Conservation (phyloP, 495 filamentous ascomycete species). For the Penicillium paradoxum region DNA sequence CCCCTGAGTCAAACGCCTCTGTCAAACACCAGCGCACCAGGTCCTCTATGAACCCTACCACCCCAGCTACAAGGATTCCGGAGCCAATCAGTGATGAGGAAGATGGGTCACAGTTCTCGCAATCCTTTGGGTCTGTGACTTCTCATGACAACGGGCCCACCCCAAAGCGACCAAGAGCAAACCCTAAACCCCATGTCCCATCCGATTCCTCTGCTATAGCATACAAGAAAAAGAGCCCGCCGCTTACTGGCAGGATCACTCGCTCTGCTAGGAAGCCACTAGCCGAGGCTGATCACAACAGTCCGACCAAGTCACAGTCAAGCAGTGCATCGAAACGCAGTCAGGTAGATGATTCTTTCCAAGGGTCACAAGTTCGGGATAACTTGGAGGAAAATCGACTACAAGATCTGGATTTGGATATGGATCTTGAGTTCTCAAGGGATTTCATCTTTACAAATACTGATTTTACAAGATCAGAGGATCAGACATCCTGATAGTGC, state of each 20-base stretch:
- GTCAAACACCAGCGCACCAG: slow-evolving; percentile 21
- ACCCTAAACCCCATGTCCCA: background rate
- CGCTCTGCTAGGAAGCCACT: slow-evolving; percentile 15
- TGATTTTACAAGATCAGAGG: slow-evolving; percentile 26
- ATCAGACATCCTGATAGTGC: slow-evolving; percentile 3
- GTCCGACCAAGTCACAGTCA: slow-evolving; percentile 20
- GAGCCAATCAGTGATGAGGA: slow-evolving; percentile 18
- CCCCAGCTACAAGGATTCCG: slow-evolving; percentile 5
- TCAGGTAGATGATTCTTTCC: slow-evolving; percentile 4
- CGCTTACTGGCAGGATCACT: background rate
- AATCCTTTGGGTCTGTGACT: slow-evolving; percentile 20
- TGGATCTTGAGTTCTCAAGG: slow-evolving; percentile 39
- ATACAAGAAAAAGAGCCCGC: background rate
- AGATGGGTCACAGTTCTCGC: slow-evolving; percentile 17
- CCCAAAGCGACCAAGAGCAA: slow-evolving; percentile 30
- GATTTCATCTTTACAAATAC: slow-evolving; percentile 36
- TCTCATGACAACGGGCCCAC: slow-evolving; percentile 18
- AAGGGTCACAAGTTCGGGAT: slow-evolving; percentile 2
- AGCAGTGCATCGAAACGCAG: slow-evolving; percentile 9
- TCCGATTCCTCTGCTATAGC: background rate
- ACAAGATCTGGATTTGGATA: slow-evolving; percentile 29
- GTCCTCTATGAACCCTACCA: slow-evolving; percentile 8
- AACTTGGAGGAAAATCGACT: slow-evolving; percentile 22
- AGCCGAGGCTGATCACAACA: slow-evolving; percentile 26
- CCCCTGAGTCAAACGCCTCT: slow-evolving; percentile 13